These are phyloP conservation scores for Juncus effusus DNA, from an alignment of 176 grass and related monocot species.

Conservation along the genomic window DNA sequence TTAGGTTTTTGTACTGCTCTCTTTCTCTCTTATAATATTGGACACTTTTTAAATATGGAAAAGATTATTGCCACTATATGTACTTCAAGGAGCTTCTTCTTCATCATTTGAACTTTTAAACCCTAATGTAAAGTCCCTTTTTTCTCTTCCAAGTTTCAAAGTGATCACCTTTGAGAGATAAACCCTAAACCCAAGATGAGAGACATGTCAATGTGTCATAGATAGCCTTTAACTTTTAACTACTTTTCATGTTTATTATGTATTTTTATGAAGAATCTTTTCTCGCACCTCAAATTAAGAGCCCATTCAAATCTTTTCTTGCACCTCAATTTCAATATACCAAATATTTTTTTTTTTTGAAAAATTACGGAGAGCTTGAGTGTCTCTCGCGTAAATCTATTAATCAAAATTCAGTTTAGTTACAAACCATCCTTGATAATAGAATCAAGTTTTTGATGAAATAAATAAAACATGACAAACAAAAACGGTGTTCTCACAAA, in stretches of 20 bases:
- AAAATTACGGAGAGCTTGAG: no score
- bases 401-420: no score
- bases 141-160: slow-evolving; percentile 29
- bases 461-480: no score
- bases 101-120: slow-evolving; percentile 29
- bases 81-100: slow-evolving; percentile 17
- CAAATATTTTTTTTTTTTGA: no score
- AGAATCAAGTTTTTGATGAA: no score
- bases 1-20: neutral
- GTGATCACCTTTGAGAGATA: slow-evolving; percentile 11
- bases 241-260: slow-evolving; percentile 13
- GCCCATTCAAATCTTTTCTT: neutral
- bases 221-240: slow-evolving; percentile 22
- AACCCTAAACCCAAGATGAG: slow-evolving; percentile 13
- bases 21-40: no score
- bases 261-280: slow-evolving; percentile 8
- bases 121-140: slow-evolving; percentile 29
- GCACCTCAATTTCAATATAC: no score
- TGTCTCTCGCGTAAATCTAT: no score
- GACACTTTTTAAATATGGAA: no score
- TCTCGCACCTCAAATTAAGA: slow-evolving; percentile 16
- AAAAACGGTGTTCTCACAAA: no score
- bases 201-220: slow-evolving; percentile 19
- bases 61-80: neutral
- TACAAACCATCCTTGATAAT: no score